Percentiles rank a stretch among this genome's conserved stretches.
phyloP scores from a whole-genome alignment of 2,329 filamentous ascomycete genomes.

The Cercospora brassicicola region DNA sequence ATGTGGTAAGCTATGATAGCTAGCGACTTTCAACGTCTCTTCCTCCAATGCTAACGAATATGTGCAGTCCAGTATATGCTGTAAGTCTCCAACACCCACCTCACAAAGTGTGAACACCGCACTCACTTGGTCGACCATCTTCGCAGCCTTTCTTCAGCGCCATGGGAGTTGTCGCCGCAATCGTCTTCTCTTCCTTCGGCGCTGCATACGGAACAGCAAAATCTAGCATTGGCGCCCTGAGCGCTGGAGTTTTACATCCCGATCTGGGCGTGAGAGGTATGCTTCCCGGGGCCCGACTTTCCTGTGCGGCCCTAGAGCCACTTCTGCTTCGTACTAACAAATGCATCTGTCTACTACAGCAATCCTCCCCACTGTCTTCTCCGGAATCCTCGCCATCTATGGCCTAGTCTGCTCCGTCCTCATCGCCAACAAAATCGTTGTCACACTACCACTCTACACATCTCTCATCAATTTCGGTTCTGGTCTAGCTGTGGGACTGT shows the following conservation, averaged over 20 bases:
- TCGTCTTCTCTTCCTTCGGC: constrained; percentile 23
- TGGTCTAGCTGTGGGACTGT: constrained; percentile 13
- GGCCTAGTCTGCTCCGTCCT: constrained; percentile 20
- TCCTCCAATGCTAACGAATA: neutral
- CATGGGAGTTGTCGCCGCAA: constrained; percentile 23
- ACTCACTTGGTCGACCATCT: neutral
- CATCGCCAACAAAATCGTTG: constrained; percentile 21
- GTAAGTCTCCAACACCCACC: neutral
- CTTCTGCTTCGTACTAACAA: no score
- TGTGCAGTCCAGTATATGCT: neutral
- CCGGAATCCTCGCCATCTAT: constrained; percentile 24
- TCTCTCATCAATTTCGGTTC: constrained; percentile 20
- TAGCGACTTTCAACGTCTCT: neutral
- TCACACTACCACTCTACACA: constrained; percentile 17
- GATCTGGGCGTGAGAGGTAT: constrained; percentile 19
- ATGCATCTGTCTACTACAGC: neutral
- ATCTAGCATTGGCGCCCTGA: constrained; percentile 20
- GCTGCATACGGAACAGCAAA: constrained; percentile 26
- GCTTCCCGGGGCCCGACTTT: no score
- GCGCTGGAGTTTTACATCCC: constrained; percentile 18
- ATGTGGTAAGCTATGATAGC: neutral
- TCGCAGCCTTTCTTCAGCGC: constrained; percentile 25
- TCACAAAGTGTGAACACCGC: neutral
- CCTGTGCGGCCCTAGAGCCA: no score
- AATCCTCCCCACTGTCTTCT: constrained; percentile 20